Conservation (phyloP, 805 yeast species). For the Metschnikowia borealis region DNA sequence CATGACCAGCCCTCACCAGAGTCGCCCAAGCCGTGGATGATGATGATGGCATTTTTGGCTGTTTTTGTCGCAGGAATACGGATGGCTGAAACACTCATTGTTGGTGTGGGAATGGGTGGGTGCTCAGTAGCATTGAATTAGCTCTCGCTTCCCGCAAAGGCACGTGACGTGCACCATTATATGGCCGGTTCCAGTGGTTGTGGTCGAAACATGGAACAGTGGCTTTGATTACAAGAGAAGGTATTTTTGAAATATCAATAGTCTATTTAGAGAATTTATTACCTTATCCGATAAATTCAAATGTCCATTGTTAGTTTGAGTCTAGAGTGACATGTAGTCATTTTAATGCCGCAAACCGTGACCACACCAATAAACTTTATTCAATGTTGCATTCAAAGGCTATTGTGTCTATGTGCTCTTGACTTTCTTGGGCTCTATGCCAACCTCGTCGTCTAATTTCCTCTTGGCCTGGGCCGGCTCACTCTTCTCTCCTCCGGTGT, state of each 20-base stretch:
- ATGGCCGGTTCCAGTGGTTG: too few species aligned
- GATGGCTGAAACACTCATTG: conserved; percentile 22
- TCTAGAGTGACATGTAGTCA: too few species aligned
- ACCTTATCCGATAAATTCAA: too few species aligned
- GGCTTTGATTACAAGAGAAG: too few species aligned
- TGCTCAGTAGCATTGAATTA: neutral
- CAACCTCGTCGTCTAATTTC: conserved; percentile 1
- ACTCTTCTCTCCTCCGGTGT: conserved; percentile 7
- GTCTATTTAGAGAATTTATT: neutral
- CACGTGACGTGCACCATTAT: neutral
- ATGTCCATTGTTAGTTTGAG: too few species aligned
- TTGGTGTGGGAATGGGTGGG: neutral
- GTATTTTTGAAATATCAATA: too few species aligned
- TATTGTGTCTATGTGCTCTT: neutral
- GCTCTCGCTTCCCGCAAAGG: neutral
- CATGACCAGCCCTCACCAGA: conserved; percentile 87
- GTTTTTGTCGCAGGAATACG: conserved; percentile 27
- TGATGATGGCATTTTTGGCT: conserved; percentile 55
- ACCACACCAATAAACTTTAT: too few species aligned
- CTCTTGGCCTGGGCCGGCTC: neutral
- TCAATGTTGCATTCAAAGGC: too few species aligned
- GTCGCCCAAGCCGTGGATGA: conserved; percentile 91
- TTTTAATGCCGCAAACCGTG: too few species aligned
- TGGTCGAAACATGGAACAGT: too few species aligned
- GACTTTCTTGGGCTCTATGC: conserved; percentile 2